These are phyloP conservation scores for Amanita polypyramis DNA, from an alignment of 768 basidiomycete genomes.

Conservation along the genomic window DNA sequence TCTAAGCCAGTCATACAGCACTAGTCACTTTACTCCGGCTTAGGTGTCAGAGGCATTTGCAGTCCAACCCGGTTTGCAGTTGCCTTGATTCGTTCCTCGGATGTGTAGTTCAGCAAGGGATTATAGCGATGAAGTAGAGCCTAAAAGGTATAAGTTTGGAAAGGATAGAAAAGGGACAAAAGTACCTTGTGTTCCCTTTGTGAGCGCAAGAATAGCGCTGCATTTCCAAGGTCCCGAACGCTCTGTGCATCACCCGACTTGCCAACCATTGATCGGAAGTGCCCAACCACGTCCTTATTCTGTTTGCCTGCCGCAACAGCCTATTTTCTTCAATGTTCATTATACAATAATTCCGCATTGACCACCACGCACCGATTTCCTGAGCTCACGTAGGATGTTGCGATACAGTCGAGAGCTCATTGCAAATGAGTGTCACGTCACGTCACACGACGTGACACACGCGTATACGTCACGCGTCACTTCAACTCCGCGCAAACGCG, in stretches of 20 bases:
- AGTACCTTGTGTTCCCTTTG: conserved; percentile 71
- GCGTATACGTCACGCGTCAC: conserved; percentile 1
- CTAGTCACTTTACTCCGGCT: background rate
- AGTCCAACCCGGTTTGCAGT: conserved; percentile 84
- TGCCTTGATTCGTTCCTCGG: conserved; percentile 71
- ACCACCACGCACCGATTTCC: conserved; percentile 32
- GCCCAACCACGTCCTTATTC: conserved; percentile 32
- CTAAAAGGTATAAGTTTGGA: conserved; percentile 25
- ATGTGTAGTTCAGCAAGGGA: conserved; percentile 68
- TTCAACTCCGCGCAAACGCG: no score
- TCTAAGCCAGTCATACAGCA: no score
- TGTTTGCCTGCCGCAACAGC: conserved; percentile 22
- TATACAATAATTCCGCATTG: background rate
- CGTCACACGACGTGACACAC: background rate
- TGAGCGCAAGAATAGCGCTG: conserved; percentile 56
- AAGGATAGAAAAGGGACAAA: background rate
- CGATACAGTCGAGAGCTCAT: conserved; percentile 36
- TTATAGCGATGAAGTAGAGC: conserved; percentile 79
- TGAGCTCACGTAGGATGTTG: conserved; percentile 42
- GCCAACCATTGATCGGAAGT: conserved; percentile 47
- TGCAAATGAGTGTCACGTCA: background rate
- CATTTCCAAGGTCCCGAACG: conserved; percentile 44
- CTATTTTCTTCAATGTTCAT: conserved; percentile 14
- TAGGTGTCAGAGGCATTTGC: conserved; percentile 55
- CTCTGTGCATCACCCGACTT: conserved; percentile 18